Conservation (phyloP, 148 eudicot genomes). For the Simmondsia chinensis region DNA sequence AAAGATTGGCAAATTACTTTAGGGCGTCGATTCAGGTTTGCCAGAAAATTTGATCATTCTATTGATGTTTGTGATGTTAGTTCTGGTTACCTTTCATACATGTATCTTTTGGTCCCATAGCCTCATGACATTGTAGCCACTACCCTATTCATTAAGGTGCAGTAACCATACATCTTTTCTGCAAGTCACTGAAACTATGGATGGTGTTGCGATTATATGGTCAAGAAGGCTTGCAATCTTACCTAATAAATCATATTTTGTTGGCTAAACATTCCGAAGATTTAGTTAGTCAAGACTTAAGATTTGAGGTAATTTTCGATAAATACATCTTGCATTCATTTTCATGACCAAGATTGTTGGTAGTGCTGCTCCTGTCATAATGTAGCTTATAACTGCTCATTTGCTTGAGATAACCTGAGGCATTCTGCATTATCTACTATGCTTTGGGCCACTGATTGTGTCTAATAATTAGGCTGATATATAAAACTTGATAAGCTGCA, state of each 20-base stretch:
- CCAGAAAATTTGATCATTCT: neutral
- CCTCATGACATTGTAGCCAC: too few relatives aligned
- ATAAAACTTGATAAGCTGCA: too few relatives aligned
- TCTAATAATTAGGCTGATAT: too few relatives aligned
- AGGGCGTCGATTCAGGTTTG: conserved; percentile 93
- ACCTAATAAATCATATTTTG: conserved; percentile 75
- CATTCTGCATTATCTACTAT: too few relatives aligned
- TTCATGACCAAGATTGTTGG: too few relatives aligned
- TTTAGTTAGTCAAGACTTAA: conserved; percentile 53
- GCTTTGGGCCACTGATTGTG: too few relatives aligned
- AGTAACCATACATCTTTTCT: conserved; percentile 6
- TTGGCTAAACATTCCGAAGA: conserved; percentile 75
- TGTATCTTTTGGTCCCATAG: too few relatives aligned
- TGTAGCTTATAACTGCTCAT: too few relatives aligned
- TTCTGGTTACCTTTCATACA: neutral
- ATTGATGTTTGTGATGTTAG: neutral
- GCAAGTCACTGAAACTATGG: conserved; percentile 89
- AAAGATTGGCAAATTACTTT: conserved; percentile 99
- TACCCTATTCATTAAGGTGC: neutral
- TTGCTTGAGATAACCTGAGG: too few relatives aligned
- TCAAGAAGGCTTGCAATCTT: conserved; percentile 63
- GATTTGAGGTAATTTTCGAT: conserved; percentile 62
- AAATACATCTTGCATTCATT: too few relatives aligned
- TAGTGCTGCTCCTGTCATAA: too few relatives aligned
- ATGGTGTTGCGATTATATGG: conserved; percentile 90